A percentile compares a stretch with the other conserved stretches of the same genome.
Evolutionary conservation across 129 eudicot species (phyloP).

Genomic region (Ambrosia trifida): DNA sequence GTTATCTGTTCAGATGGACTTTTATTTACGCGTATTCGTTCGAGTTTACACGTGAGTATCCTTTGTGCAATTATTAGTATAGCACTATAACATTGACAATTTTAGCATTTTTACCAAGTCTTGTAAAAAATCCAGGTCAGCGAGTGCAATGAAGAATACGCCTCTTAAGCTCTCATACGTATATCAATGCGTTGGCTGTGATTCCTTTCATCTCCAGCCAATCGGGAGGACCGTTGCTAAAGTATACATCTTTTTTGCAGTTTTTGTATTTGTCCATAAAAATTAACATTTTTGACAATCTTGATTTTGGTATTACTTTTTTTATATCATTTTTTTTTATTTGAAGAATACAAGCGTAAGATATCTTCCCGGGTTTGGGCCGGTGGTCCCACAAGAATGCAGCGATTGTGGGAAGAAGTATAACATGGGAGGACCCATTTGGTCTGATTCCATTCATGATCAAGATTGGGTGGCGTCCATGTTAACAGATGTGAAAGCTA

Average conservation of each 20-base stretch:
- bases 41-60: slow-evolving; percentile 80
- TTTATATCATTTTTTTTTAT: not conserved
- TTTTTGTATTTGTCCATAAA: not conserved
- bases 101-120: slow-evolving; percentile 20
- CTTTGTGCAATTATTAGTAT: not conserved
- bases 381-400: slow-evolving; percentile 83
- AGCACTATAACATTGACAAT: not conserved
- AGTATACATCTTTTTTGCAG: slow-evolving; percentile 42
- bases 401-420: slow-evolving; percentile 80
- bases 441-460: slow-evolving; percentile 99
- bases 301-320: not conserved
- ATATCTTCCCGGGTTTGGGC: slow-evolving; percentile 93
- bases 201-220: slow-evolving; percentile 96
- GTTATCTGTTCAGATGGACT: slow-evolving; percentile 92
- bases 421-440: slow-evolving; percentile 96
- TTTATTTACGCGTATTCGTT: slow-evolving; percentile 89
- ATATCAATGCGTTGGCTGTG: slow-evolving; percentile 91
- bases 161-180: slow-evolving; percentile 93
- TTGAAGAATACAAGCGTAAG: slow-evolving; percentile 71
- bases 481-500: slow-evolving; percentile 63
- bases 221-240: slow-evolving; percentile 87
- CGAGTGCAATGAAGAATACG: slow-evolving; percentile 94
- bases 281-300: not conserved
- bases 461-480: slow-evolving; percentile 90
- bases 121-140: slow-evolving; percentile 60